Conservation (phyloP, 148 eudicot species). For the Suaeda aralocaspica region DNA sequence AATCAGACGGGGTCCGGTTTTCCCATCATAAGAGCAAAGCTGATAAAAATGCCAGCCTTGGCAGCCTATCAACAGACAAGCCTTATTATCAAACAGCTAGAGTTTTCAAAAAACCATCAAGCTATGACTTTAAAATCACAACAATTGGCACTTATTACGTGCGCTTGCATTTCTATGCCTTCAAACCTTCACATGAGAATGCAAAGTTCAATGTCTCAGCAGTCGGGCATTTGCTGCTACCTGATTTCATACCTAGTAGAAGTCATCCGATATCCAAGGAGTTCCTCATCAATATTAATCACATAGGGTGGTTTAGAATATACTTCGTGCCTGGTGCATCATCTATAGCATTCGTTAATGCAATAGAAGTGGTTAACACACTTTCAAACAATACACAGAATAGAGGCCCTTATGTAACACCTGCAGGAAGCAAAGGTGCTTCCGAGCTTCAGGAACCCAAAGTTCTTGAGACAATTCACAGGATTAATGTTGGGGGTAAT, state of each 20-base stretch:
- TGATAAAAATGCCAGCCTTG: conserved; percentile 13
- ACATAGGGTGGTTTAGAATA: conserved; percentile 20
- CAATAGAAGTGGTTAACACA: conserved; percentile 38
- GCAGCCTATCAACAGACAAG: neutral
- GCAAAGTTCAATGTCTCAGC: conserved; percentile 39
- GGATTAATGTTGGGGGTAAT: conserved; percentile 21
- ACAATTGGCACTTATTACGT: conserved; percentile 35
- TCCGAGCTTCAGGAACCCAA: neutral
- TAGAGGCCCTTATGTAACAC: conserved; percentile 10
- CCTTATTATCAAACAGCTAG: conserved; percentile 34
- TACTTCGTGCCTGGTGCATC: conserved; percentile 28
- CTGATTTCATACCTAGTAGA: conserved; percentile 23
- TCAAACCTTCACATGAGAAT: conserved; percentile 17
- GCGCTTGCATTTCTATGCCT: conserved; percentile 49
- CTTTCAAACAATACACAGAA: conserved; percentile 15
- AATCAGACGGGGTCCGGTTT: neutral
- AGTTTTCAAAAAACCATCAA: conserved; percentile 26
- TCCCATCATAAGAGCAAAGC: conserved; percentile 3
- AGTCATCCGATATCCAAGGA: conserved; percentile 25
- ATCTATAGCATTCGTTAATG: conserved; percentile 41
- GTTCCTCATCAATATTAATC: conserved; percentile 22
- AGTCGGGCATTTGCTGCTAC: conserved; percentile 25
- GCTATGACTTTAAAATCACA: conserved; percentile 28
- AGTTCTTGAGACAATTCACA: conserved; percentile 21
- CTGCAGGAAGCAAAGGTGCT: conserved; percentile 10